These are phyloP conservation scores for Circinella umbellata DNA, from an alignment of 371 early-diverging fungal genomes.

Conservation along the genomic window DNA sequence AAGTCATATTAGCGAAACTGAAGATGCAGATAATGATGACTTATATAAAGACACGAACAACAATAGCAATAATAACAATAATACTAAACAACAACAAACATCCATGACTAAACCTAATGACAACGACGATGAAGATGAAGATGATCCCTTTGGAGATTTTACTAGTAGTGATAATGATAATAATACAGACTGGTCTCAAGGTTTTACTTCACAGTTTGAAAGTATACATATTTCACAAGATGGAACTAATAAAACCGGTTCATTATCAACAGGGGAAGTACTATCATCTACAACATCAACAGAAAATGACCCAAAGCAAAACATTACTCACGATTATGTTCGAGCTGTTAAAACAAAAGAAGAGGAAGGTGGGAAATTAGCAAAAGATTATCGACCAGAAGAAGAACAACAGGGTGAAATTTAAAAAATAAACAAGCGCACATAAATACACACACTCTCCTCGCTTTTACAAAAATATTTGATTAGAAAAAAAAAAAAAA, in stretches of 20 bases:
- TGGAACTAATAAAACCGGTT: background rate
- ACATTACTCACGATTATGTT: conserved; percentile 24
- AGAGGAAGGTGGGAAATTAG: conserved; percentile 25
- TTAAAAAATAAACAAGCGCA: conserved; percentile 1
- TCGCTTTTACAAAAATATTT: background rate
- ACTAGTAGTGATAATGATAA: conserved; percentile 24
- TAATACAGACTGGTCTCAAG: conserved; percentile 14
- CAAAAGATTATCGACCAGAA: conserved; percentile 30
- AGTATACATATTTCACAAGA: conserved; percentile 17
- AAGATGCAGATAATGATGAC: conserved; percentile 18
- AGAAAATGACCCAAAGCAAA: conserved; percentile 4
- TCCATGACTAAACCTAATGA: background rate
- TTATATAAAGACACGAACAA: background rate
- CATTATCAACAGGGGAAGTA: background rate
- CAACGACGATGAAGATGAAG: conserved; percentile 30
- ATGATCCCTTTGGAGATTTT: conserved; percentile 51
- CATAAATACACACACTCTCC: background rate
- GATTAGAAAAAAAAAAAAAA: background rate
- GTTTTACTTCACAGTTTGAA: conserved; percentile 20
- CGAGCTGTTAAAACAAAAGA: conserved; percentile 35
- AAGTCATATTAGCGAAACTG: conserved; percentile 26
- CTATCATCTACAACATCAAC: conserved; percentile 1
- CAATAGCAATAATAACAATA: conserved; percentile 5
- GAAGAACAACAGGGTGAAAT: conserved; percentile 41
- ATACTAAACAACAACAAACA: background rate